A percentile compares a stretch with the other conserved stretches of the same genome.
Evolutionary conservation across 306 rosid genomes (phyloP).

Genomic region (Glycyrrhiza uralensis): DNA sequence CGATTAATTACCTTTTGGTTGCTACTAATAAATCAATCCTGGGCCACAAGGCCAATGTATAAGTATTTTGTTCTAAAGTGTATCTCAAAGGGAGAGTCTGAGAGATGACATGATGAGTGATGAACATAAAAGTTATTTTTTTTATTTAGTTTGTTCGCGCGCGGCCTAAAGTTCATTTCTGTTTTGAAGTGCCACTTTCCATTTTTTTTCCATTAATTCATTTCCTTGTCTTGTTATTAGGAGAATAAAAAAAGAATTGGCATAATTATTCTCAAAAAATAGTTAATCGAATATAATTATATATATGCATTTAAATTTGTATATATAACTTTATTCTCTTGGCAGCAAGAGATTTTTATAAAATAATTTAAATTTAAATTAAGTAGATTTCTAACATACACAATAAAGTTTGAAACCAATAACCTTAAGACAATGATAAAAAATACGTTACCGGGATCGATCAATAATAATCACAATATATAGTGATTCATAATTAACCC

Average conservation of each 20-base stretch:
- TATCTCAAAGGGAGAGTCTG: background rate
- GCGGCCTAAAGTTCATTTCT: constrained; percentile 17
- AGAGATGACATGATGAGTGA: background rate
- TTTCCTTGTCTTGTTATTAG: background rate
- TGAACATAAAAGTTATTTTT: background rate
- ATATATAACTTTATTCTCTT: too few relatives aligned
- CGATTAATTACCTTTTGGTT: background rate
- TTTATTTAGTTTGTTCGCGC: too few relatives aligned
- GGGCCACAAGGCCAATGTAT: constrained; percentile 16
- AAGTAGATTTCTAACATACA: too few relatives aligned
- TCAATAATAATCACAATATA: too few relatives aligned
- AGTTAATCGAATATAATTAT: too few relatives aligned
- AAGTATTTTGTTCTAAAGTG: background rate
- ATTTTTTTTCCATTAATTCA: background rate
- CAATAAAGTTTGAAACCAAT: too few relatives aligned
- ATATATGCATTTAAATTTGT: too few relatives aligned
- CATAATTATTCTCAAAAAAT: background rate
- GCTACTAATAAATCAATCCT: background rate
- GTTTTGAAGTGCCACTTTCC: constrained; percentile 9
- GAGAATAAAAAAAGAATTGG: background rate
- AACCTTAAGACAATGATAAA: too few relatives aligned
- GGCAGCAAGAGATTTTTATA: too few relatives aligned
- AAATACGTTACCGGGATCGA: too few relatives aligned
- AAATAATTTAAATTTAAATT: too few relatives aligned
- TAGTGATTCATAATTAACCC: too few relatives aligned